These are phyloP conservation scores for Aspergillus sp. DNA, from an alignment of 2,329 filamentous ascomycete genomes.

Conservation along the genomic window DNA sequence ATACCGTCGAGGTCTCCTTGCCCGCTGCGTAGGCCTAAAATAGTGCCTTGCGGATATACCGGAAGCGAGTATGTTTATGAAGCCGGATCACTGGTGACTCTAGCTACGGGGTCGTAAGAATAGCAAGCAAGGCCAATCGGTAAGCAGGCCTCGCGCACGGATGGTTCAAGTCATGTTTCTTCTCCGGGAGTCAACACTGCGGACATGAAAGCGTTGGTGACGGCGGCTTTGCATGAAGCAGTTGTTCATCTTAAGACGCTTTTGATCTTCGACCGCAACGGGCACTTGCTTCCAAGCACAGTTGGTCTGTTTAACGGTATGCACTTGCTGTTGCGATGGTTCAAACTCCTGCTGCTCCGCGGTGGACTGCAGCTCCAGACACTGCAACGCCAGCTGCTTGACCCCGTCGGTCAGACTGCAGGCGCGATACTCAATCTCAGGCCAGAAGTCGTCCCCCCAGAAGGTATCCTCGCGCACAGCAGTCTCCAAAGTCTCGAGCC, in stretches of 20 bases:
- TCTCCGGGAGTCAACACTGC: conserved; percentile 11
- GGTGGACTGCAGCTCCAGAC: conserved; percentile 27
- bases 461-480: conserved; percentile 39
- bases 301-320: conserved; percentile 22
- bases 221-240: conserved; percentile 13
- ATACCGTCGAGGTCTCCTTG: no score
- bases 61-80: no score
- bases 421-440: conserved; percentile 36
- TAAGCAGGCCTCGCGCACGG: background rate
- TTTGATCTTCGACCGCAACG: conserved; percentile 30
- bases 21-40: no score
- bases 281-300: conserved; percentile 26
- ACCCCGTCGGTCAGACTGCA: conserved; percentile 32
- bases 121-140: background rate
- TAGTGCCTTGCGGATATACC: no score
- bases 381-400: conserved; percentile 34
- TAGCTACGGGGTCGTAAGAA: background rate
- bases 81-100: no score
- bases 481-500: conserved; percentile 30
- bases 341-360: conserved; percentile 19
- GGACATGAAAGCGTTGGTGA: conserved; percentile 12
- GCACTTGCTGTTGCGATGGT: conserved; percentile 12
- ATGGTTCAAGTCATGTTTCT: conserved; percentile 13
- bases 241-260: conserved; percentile 12
- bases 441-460: conserved; percentile 38